Evolutionary conservation across 257 asterid genomes (phyloP).

Genomic region (Capsicum pubescens): DNA sequence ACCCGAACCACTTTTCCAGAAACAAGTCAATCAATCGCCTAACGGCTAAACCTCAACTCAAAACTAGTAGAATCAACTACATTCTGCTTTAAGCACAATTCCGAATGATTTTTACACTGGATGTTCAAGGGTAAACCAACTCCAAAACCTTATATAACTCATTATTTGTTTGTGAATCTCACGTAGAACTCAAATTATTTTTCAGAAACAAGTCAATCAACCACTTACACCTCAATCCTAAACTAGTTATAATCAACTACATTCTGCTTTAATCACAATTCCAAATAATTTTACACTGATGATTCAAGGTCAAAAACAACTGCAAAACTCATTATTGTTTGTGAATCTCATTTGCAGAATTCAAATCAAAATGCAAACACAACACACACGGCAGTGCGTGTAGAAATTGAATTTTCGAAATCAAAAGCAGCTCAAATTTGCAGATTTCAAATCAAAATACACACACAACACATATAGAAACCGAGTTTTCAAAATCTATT

Average conservation of each 20-base stretch:
- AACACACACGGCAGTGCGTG: neutral
- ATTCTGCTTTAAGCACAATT: neutral
- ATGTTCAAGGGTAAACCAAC: neutral
- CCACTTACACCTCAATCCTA: neutral
- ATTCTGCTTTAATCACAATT: neutral
- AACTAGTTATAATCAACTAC: neutral
- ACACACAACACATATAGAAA: neutral
- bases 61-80: slow-evolving; percentile 2
- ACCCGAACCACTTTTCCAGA: neutral
- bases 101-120: neutral
- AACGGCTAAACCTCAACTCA: neutral
- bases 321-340: neutral
- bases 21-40: neutral
- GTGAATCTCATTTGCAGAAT: neutral
- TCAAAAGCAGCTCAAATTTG: neutral
- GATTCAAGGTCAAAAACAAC: neutral
- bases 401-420: neutral
- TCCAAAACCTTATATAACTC: neutral
- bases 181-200: neutral
- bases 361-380: neutral
- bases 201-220: slow-evolving; percentile 6
- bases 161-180: neutral
- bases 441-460: neutral
- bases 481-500: neutral
- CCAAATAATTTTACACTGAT: neutral